Evolutionary conservation across 371 early-diverging fungal genomes (phyloP), one percentile per base, ranked within the genome.

Genomic region (Mucor saturninus): DNA sequence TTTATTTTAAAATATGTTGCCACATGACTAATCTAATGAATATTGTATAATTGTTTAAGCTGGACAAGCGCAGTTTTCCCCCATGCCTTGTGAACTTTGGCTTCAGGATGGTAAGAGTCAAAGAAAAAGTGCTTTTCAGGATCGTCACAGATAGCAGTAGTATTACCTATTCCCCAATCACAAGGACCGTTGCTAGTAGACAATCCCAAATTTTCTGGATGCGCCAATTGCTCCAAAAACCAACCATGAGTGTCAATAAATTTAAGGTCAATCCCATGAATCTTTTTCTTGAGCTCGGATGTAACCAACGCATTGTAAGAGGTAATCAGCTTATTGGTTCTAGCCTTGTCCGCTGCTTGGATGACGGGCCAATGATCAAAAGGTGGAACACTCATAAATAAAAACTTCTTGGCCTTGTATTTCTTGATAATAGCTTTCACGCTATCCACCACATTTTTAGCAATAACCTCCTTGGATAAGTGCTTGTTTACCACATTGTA

Each of bases 121-220:
- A 53, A 73, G 13, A 62, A 69, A 46, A 69, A 66, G 30, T 69
- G 69, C 1, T 59, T 52, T 4, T 60, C 51, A 21, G 67, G 63
- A 28, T 73, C 67, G 39, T 49, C 29, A 38, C 69, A 73, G 11
- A 13, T 42, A 9, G 39, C 61, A 35, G 59, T 15, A 7, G 58
- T 61, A 45, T 73, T 69, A 51, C 69, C 73, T 29, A 69, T 57
- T 21, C 69, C 73, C 49, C 59, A 49, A 31, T 43, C 57, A 30
- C 73, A 73, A 54, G 69, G 67, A 4, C 65, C 63, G 38, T 66
- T 66, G 9, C 56, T 56, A 13, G 59, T 66, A 2, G 26, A 14
- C 13, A 62, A 40, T 2, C 56, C 60, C 14, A 68, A 29, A 5
- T 29, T 52, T 14, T 54, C 56, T 14, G 66, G 61, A 30, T 66